phyloP scores from a whole-genome alignment of 176 grass and related monocot species.

The Melocanna baccifera region DNA sequence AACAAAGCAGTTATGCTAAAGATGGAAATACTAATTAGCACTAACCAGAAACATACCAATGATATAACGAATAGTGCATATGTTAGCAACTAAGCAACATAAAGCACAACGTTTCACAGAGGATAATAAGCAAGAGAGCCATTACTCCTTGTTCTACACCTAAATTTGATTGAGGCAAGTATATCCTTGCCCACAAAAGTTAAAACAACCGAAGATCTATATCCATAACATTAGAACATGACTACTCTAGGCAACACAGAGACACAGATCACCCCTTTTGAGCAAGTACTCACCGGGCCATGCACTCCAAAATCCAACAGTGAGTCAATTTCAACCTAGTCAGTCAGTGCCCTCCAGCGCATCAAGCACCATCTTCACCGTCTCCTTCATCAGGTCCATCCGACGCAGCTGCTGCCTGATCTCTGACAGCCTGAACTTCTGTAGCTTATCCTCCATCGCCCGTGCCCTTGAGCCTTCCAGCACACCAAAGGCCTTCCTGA shows the following conservation, averaged over 20 bases:
- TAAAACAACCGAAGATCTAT: slow-evolving; percentile 10
- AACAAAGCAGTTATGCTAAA: not conserved
- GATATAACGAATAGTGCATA: slow-evolving; percentile 7
- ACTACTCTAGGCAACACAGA: not conserved
- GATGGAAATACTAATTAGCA: not conserved
- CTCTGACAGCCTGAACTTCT: slow-evolving; percentile 34
- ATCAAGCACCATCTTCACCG: slow-evolving; percentile 47
- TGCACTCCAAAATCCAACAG: not conserved
- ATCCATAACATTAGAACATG: slow-evolving; percentile 18
- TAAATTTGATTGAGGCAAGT: slow-evolving; percentile 13
- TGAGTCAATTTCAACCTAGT: slow-evolving; percentile 11
- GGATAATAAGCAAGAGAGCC: not conserved
- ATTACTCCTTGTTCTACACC: slow-evolving; percentile 11
- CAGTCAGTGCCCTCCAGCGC: slow-evolving; percentile 19
- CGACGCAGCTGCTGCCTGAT: slow-evolving; percentile 48
- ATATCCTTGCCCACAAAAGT: slow-evolving; percentile 13
- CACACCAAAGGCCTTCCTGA: slow-evolving; percentile 45
- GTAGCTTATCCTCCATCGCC: slow-evolving; percentile 50
- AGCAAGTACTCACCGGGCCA: slow-evolving; percentile 10
- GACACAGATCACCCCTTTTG: not conserved
- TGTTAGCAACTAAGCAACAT: slow-evolving; percentile 29
- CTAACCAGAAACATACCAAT: not conserved
- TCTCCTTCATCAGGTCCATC: slow-evolving; percentile 54
- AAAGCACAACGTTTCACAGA: slow-evolving; percentile 6
- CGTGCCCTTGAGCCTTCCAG: slow-evolving; percentile 42